These are phyloP conservation scores for Mycena polygramma DNA, from an alignment of 768 basidiomycete species.

Conservation along the genomic window DNA sequence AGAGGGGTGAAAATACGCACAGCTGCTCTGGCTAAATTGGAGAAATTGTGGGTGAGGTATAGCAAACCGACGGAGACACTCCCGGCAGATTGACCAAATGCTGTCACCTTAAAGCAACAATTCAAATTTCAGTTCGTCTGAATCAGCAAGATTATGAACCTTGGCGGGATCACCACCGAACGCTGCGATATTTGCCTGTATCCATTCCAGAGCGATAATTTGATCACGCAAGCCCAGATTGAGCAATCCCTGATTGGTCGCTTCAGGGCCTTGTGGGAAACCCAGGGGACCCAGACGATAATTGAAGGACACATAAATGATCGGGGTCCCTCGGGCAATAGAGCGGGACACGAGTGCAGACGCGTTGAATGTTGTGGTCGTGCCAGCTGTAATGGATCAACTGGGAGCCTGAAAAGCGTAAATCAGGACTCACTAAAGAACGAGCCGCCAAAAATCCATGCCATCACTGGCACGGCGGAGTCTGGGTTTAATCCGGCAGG, in stretches of 20 bases:
- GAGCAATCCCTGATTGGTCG: slow-evolving; percentile 37
- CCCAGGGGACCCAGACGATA: slow-evolving; percentile 47
- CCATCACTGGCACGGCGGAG: slow-evolving; percentile 21
- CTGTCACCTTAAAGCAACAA: slow-evolving; percentile 43
- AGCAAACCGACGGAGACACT: slow-evolving; percentile 47
- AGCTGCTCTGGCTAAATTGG: slow-evolving; percentile 34
- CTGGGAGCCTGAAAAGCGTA: background rate
- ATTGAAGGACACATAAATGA: slow-evolving; percentile 55
- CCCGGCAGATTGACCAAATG: slow-evolving; percentile 55
- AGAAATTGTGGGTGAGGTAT: slow-evolving; percentile 38
- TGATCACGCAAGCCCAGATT: slow-evolving; percentile 49
- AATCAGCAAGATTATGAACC: slow-evolving; percentile 40
- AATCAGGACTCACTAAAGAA: slow-evolving; percentile 22
- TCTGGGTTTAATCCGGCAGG: slow-evolving; percentile 45
- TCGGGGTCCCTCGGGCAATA: slow-evolving; percentile 41
- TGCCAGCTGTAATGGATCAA: slow-evolving; percentile 1
- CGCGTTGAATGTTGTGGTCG: slow-evolving; percentile 43
- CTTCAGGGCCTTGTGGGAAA: slow-evolving; percentile 50
- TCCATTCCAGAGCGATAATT: slow-evolving; percentile 48
- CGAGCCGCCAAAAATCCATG: slow-evolving; percentile 28
- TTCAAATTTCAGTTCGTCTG: background rate
- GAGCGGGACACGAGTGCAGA: slow-evolving; percentile 35
- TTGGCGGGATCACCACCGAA: slow-evolving; percentile 50
- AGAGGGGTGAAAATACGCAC: slow-evolving; percentile 17
- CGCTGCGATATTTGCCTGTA: slow-evolving; percentile 58